Percentiles rank a stretch among this genome's conserved stretches.
These are phyloP conservation scores for Ceratocystis diversiconidia DNA, from an alignment of 2,329 filamentous ascomycete genomes.

Conservation along the genomic window DNA sequence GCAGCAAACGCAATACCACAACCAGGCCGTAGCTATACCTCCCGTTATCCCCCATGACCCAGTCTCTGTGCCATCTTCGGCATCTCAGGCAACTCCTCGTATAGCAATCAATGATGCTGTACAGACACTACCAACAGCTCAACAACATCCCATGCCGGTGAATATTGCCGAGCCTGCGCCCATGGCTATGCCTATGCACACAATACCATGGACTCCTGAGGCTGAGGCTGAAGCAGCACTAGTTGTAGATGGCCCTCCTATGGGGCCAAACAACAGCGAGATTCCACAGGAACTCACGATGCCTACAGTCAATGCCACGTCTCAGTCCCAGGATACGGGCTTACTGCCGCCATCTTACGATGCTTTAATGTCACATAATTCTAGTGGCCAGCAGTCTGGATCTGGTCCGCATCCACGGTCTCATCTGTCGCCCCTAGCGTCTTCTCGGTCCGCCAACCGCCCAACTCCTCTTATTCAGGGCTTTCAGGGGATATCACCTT, in stretches of 20 bases:
- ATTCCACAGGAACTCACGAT: conserved; percentile 15
- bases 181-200: background rate
- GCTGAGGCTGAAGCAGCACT: conserved; percentile 16
- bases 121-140: background rate
- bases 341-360: conserved; percentile 16
- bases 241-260: conserved; percentile 16
- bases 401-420: background rate
- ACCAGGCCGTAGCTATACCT: background rate
- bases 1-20: background rate
- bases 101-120: background rate
- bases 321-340: background rate
- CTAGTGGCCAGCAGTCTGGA: background rate
- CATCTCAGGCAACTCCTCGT: background rate
- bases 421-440: background rate
- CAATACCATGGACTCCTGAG: conserved; percentile 13
- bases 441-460: background rate
- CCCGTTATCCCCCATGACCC: background rate
- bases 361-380: conserved; percentile 9
- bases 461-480: conserved; percentile 4
- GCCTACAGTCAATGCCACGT: background rate
- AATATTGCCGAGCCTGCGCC: background rate
- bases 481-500: background rate
- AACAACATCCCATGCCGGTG: background rate
- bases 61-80: background rate
- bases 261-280: conserved; percentile 17